These are phyloP conservation scores for Condylostoma magnum DNA, from an alignment of 169 alveolate genomes.

Conservation along the genomic window DNA sequence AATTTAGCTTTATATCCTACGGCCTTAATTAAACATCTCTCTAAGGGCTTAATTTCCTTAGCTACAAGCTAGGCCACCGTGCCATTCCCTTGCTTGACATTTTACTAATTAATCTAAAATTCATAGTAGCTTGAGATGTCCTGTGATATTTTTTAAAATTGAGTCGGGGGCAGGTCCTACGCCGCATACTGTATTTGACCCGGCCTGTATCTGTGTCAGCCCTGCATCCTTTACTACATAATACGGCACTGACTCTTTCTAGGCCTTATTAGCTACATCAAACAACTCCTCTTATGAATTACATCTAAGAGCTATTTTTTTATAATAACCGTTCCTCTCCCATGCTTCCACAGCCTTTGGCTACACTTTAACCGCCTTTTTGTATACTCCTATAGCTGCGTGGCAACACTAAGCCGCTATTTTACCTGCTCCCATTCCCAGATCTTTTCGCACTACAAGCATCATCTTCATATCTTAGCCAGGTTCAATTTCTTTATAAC, in stretches of 20 bases:
- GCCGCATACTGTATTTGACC: constrained; percentile 90
- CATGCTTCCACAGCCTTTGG: constrained; percentile 40
- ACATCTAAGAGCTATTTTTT: constrained; percentile 75
- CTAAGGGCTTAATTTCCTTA: too few species aligned
- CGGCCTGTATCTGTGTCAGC: constrained; percentile 88
- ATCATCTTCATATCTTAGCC: constrained; percentile 53
- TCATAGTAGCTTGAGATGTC: constrained; percentile 66
- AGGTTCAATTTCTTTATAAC: not conserved
- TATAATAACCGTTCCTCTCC: constrained; percentile 64
- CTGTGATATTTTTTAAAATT: constrained; percentile 72
- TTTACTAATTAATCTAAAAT: not conserved
- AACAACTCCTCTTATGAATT: constrained; percentile 64
- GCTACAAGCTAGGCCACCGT: too few species aligned
- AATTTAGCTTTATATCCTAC: too few species aligned
- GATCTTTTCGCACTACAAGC: constrained; percentile 75
- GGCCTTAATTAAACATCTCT: too few species aligned
- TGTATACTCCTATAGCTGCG: constrained; percentile 86
- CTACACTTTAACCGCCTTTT: constrained; percentile 33
- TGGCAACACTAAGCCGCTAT: constrained; percentile 94
- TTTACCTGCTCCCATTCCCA: constrained; percentile 92
- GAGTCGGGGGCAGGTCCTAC: constrained; percentile 90
- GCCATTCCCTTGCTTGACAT: too few species aligned
- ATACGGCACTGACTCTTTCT: constrained; percentile 51
- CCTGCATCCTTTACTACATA: constrained; percentile 88
- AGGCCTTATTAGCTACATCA: constrained; percentile 63